Percentiles rank a stretch among this genome's conserved stretches.
phyloP scores from a whole-genome alignment of 2,329 filamentous ascomycete species.

The Pseudocercospora fuligena region DNA sequence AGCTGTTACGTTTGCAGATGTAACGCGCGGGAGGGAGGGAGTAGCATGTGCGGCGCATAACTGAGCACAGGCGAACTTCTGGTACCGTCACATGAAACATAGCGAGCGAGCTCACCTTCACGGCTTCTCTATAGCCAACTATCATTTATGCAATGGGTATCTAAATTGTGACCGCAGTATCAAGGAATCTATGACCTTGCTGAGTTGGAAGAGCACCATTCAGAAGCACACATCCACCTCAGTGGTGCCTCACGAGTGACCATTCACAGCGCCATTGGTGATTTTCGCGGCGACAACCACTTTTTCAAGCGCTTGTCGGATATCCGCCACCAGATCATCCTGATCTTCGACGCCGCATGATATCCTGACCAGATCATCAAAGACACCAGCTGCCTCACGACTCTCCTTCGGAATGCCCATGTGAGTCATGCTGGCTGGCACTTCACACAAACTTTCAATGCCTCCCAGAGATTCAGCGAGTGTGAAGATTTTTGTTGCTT shows the following conservation, averaged over 20 bases:
- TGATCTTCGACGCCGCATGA: conserved; percentile 94
- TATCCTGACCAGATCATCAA: conserved; percentile 88
- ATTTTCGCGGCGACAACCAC: conserved; percentile 63
- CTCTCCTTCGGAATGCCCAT: conserved; percentile 90
- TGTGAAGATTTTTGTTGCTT: conserved; percentile 85
- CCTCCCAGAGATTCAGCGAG: conserved; percentile 91
- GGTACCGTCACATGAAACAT: background rate
- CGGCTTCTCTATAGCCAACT: background rate
- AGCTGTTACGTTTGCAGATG: background rate
- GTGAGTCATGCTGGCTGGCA: conserved; percentile 96
- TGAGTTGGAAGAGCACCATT: background rate
- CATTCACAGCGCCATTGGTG: conserved; percentile 44
- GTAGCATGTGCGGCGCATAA: background rate
- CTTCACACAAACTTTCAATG: conserved; percentile 88
- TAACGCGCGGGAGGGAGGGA: background rate
- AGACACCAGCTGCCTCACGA: conserved; percentile 90
- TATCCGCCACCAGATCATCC: conserved; percentile 80
- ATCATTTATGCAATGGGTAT: background rate
- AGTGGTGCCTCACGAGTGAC: conserved; percentile 13
- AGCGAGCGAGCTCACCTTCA: background rate
- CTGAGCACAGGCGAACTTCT: background rate
- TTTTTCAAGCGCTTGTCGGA: conserved; percentile 79
- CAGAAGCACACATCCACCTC: background rate
- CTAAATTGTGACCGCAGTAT: background rate
- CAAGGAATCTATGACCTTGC: background rate